Percentiles rank a stretch among this genome's conserved stretches.
These are phyloP conservation scores for Cladorrhinum sp. DNA, from an alignment of 2,329 filamentous ascomycete species.

Conservation along the genomic window DNA sequence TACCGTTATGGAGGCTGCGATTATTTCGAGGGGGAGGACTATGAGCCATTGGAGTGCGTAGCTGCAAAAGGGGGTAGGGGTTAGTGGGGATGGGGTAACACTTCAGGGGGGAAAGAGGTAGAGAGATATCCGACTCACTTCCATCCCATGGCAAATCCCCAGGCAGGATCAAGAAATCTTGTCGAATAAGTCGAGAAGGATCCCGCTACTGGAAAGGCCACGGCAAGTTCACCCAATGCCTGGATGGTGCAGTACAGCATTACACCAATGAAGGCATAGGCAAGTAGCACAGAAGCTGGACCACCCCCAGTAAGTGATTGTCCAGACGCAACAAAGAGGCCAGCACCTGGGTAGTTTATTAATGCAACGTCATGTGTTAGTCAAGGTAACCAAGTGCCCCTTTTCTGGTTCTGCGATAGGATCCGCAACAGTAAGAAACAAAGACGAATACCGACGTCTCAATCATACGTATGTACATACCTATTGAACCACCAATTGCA, in stretches of 20 bases:
- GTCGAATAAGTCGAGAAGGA: conserved; percentile 92
- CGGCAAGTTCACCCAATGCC: conserved; percentile 85
- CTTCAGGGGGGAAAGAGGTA: neutral
- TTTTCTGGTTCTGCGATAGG: neutral
- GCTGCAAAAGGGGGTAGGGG: conserved; percentile 42
- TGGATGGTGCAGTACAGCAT: conserved; percentile 94
- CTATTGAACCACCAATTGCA: conserved; percentile 89
- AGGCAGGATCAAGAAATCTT: conserved; percentile 87
- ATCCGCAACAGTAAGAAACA: neutral
- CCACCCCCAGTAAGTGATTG: conserved; percentile 68
- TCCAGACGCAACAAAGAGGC: conserved; percentile 83
- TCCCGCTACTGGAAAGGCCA: conserved; percentile 84
- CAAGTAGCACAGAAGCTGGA: conserved; percentile 72
- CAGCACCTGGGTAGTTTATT: conserved; percentile 54
- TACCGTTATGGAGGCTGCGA: conserved; percentile 81
- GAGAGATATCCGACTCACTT: conserved; percentile 59
- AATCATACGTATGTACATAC: too few species aligned
- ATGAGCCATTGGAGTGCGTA: conserved; percentile 88
- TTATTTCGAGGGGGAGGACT: conserved; percentile 79
- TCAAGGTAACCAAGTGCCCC: neutral
- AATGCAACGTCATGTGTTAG: neutral
- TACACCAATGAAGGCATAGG: conserved; percentile 73
- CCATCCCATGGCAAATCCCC: conserved; percentile 95
- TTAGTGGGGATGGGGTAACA: neutral
- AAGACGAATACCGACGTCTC: too few species aligned